Conservation (phyloP, 2,329 filamentous ascomycete genomes). For the Pseudogymnoascus sp. region DNA sequence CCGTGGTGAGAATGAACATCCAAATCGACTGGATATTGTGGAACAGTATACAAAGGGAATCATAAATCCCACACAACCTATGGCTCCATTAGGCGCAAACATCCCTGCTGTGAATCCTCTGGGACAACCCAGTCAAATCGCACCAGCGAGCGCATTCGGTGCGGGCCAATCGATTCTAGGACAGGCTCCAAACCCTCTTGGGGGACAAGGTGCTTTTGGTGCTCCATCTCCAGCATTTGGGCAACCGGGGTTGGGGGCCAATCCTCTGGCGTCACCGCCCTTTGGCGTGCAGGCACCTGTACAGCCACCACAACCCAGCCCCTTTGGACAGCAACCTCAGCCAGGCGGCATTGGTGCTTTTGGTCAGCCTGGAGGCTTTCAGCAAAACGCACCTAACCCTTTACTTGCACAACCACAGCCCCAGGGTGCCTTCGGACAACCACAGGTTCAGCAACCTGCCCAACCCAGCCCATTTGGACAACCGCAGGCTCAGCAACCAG, state of each 20-base stretch:
- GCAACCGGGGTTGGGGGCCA: not conserved
- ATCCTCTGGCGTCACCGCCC: slow-evolving; percentile 13
- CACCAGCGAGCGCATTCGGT: slow-evolving; percentile 32
- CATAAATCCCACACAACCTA: not conserved
- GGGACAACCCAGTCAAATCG: slow-evolving; percentile 21
- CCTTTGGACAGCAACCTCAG: slow-evolving; percentile 39
- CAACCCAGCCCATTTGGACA: not conserved
- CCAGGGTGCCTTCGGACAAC: not conserved
- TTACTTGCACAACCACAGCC: slow-evolving; percentile 17
- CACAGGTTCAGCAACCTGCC: not conserved
- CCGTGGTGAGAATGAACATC: slow-evolving; percentile 61
- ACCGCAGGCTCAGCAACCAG: no score
- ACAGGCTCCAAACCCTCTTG: slow-evolving; percentile 29
- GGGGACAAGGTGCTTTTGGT: slow-evolving; percentile 27
- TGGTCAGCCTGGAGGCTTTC: slow-evolving; percentile 21
- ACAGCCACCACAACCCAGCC: slow-evolving; percentile 28
- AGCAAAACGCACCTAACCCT: slow-evolving; percentile 30
- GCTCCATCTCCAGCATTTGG: slow-evolving; percentile 14
- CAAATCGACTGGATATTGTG: slow-evolving; percentile 65
- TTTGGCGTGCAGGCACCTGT: slow-evolving; percentile 20
- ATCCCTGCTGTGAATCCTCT: slow-evolving; percentile 25
- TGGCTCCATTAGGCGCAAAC: not conserved
- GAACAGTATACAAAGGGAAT: slow-evolving; percentile 38
- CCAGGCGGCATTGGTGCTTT: slow-evolving; percentile 19
- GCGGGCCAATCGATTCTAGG: slow-evolving; percentile 32